Conservation (phyloP, 371 early-diverging fungal species). For the Rhizomucor miehei region DNA sequence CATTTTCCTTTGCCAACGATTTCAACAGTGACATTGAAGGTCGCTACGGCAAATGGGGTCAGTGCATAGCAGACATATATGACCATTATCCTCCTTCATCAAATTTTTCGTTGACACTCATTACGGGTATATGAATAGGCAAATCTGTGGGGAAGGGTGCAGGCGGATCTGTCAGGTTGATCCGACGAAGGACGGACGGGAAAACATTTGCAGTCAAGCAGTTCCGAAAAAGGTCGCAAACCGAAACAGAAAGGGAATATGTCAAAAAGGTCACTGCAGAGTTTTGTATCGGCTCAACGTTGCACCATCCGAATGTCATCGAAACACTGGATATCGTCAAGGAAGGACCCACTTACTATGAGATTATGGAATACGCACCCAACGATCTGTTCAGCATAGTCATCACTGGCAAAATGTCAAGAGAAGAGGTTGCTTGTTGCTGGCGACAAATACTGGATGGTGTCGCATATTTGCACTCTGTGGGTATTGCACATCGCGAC, state of each 20-base stretch:
- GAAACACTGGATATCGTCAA: constrained; percentile 78
- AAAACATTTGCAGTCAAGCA: constrained; percentile 77
- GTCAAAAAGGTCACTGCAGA: constrained; percentile 80
- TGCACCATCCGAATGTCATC: constrained; percentile 81
- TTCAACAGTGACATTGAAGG: constrained; percentile 24
- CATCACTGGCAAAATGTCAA: constrained; percentile 56
- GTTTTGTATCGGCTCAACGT: constrained; percentile 75
- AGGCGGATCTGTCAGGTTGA: constrained; percentile 63
- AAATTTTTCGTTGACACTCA: too few relatives aligned
- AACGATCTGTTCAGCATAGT: constrained; percentile 70
- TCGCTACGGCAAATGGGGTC: constrained; percentile 32
- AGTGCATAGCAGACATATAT: neutral
- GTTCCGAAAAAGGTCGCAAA: constrained; percentile 61
- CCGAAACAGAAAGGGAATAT: constrained; percentile 73
- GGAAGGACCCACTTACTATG: constrained; percentile 56
- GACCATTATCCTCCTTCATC: too few relatives aligned
- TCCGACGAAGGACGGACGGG: constrained; percentile 42
- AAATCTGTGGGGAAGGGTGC: constrained; percentile 57
- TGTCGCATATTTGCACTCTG: constrained; percentile 63
- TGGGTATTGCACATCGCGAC: constrained; percentile 86
- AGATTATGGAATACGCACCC: constrained; percentile 82
- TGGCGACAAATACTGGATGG: constrained; percentile 74
- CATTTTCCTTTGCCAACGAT: constrained; percentile 22
- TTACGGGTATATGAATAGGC: too few relatives aligned
- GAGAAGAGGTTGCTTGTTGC: constrained; percentile 61